phyloP scores from a whole-genome alignment of 495 filamentous ascomycete genomes.

The Penicillium egyptiacum region DNA sequence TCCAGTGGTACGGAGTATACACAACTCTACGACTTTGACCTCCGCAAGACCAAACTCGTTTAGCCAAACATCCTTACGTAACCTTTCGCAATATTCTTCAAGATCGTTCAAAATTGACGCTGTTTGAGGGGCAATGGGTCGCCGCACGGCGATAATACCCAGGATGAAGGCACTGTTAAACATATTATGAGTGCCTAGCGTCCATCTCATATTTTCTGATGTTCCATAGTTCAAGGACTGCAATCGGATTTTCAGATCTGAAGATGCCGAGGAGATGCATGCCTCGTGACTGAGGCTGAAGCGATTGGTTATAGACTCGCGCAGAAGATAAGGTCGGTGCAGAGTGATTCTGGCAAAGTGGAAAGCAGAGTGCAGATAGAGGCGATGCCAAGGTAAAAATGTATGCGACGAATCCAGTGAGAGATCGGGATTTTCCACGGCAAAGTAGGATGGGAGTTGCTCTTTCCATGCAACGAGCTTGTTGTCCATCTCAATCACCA shows the following conservation, averaged over 20 bases:
- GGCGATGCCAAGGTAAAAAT: slow-evolving; percentile 21
- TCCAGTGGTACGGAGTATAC: slow-evolving; percentile 14
- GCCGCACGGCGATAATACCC: slow-evolving; percentile 19
- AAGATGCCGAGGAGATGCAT: slow-evolving; percentile 19
- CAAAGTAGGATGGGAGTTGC: slow-evolving; percentile 15
- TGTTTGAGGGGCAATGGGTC: slow-evolving; percentile 17
- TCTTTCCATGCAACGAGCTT: slow-evolving; percentile 18
- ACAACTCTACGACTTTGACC: slow-evolving; percentile 20
- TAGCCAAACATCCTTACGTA: slow-evolving; percentile 16
- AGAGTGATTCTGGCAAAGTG: slow-evolving; percentile 22
- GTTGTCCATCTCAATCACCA: slow-evolving; percentile 19
- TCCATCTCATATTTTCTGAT: slow-evolving; percentile 23
- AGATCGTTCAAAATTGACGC: slow-evolving; percentile 18
- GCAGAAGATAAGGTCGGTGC: slow-evolving; percentile 19
- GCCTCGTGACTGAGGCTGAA: slow-evolving; percentile 20
- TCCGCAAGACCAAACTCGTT: slow-evolving; percentile 22
- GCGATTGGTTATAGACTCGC: slow-evolving; percentile 19
- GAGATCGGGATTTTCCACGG: slow-evolving; percentile 9
- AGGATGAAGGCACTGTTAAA: slow-evolving; percentile 22
- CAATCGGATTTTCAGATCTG: slow-evolving; percentile 17
- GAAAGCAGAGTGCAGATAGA: slow-evolving; percentile 20
- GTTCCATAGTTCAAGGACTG: slow-evolving; percentile 16
- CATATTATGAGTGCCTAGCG: slow-evolving; percentile 20
- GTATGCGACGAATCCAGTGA: slow-evolving; percentile 8
- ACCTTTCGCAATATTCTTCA: slow-evolving; percentile 17